phyloP scores from a whole-genome alignment of 495 filamentous ascomycete genomes.

The Aspergillus sparsus region DNA sequence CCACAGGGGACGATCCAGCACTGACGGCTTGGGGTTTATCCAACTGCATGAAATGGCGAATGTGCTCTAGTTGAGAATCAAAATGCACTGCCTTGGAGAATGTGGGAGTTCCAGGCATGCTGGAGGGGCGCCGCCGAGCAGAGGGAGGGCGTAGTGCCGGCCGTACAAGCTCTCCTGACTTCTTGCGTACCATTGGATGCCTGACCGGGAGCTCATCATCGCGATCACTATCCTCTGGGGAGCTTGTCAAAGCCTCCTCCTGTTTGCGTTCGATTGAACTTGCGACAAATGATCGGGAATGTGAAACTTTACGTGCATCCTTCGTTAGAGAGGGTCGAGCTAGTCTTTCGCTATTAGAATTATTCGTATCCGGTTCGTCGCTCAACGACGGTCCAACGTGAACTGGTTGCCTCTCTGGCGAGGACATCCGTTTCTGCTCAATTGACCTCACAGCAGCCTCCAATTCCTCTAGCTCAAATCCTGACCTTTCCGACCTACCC shows the following conservation, averaged over 20 bases:
- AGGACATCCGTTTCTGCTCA: slow-evolving; percentile 62
- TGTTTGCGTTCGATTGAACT: slow-evolving; percentile 57
- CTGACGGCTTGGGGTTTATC: slow-evolving; percentile 94
- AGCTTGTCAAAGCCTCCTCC: slow-evolving; percentile 57
- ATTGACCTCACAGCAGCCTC: slow-evolving; percentile 82
- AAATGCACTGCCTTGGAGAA: slow-evolving; percentile 96
- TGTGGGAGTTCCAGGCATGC: slow-evolving; percentile 96
- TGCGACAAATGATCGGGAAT: slow-evolving; percentile 85
- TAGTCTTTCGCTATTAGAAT: slow-evolving; percentile 16
- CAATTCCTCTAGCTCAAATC: slow-evolving; percentile 71
- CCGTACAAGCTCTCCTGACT: slow-evolving; percentile 94
- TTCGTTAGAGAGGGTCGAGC: slow-evolving; percentile 47
- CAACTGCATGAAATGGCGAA: slow-evolving; percentile 89
- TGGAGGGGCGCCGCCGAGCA: slow-evolving; percentile 74
- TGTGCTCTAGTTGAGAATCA: slow-evolving; percentile 90
- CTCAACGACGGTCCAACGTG: slow-evolving; percentile 37
- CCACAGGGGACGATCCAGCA: slow-evolving; percentile 90
- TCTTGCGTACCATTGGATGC: slow-evolving; percentile 92
- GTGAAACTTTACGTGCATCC: slow-evolving; percentile 68
- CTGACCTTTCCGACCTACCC: slow-evolving; percentile 59
- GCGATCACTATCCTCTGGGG: slow-evolving; percentile 68
- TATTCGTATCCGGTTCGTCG: slow-evolving; percentile 9
- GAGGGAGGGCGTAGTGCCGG: slow-evolving; percentile 82
- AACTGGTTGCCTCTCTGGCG: slow-evolving; percentile 53
- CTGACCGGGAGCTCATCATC: slow-evolving; percentile 58